Percentiles rank a stretch among this genome's conserved stretches.
Evolutionary conservation across 371 early-diverging fungal genomes (phyloP).

Genomic region (Coemansia sp.): DNA sequence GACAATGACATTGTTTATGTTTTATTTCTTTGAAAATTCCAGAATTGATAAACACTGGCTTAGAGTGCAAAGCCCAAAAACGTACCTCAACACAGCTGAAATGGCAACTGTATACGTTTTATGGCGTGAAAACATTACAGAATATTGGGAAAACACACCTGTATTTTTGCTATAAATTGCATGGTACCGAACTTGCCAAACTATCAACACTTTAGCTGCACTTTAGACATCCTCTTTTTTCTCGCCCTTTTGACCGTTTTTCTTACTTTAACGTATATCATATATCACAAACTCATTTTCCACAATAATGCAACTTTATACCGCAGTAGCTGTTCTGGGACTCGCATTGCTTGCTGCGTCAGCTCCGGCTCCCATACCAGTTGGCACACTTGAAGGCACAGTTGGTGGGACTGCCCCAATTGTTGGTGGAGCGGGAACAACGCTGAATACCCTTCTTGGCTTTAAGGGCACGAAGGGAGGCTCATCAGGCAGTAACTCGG

Average conservation of each 20-base stretch:
- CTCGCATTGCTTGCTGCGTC: slow-evolving; percentile 6
- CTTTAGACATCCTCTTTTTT: too few relatives aligned
- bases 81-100: too few relatives aligned
- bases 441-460: neutral
- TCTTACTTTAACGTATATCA: neutral
- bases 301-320: neutral
- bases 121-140: too few relatives aligned
- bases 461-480: too few relatives aligned
- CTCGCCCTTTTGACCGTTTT: too few relatives aligned
- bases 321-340: neutral
- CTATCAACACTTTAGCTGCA: neutral
- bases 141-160: too few relatives aligned
- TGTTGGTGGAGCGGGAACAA: neutral
- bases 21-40: neutral
- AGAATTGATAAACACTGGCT: neutral
- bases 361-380: slow-evolving; percentile 19
- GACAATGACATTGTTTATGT: neutral
- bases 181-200: neutral
- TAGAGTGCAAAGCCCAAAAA: neutral
- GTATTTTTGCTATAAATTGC: neutral
- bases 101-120: too few relatives aligned
- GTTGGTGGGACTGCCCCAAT: neutral
- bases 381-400: slow-evolving; percentile 14
- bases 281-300: neutral
- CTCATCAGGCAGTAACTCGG: too few relatives aligned